Percentiles rank a stretch among this genome's conserved stretches.
Evolutionary conservation across 2,329 filamentous ascomycete genomes (phyloP).

Genomic region (Lachnellula occidentalis): DNA sequence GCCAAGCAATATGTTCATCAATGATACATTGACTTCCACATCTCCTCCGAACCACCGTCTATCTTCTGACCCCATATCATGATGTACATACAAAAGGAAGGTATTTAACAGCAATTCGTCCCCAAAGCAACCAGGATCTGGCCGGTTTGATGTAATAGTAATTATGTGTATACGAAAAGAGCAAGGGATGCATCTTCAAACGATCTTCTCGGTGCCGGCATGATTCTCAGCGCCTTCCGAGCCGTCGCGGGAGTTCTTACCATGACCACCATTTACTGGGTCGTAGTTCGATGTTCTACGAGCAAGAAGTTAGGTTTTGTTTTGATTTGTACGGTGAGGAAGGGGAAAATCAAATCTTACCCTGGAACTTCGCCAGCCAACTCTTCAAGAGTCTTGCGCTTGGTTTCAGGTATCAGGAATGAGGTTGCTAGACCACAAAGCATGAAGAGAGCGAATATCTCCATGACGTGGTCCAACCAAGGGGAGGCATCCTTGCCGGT

Average conservation of each 20-base stretch:
- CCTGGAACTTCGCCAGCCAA: constrained; percentile 52
- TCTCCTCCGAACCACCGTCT: too few relatives aligned
- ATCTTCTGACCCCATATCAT: too few relatives aligned
- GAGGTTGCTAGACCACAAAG: constrained; percentile 63
- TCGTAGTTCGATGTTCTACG: constrained; percentile 14
- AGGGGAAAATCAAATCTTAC: background rate
- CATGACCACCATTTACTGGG: background rate
- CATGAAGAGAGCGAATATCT: constrained; percentile 80
- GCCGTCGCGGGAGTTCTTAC: background rate
- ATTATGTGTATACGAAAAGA: background rate
- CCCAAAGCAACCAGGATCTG: too few relatives aligned
- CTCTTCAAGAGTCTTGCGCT: constrained; percentile 66
- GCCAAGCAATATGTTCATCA: too few relatives aligned
- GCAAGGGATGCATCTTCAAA: background rate
- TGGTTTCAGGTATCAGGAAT: constrained; percentile 71
- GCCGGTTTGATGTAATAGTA: too few relatives aligned
- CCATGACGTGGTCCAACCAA: constrained; percentile 69
- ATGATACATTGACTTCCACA: too few relatives aligned
- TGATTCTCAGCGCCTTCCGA: background rate
- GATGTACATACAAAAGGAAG: too few relatives aligned
- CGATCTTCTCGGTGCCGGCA: background rate
- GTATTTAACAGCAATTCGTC: too few relatives aligned
- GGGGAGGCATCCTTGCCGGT: constrained; percentile 31
- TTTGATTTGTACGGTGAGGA: background rate
- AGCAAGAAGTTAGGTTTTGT: background rate